phyloP scores from a whole-genome alignment of 257 asterid species.

The Jasminum sambac region DNA sequence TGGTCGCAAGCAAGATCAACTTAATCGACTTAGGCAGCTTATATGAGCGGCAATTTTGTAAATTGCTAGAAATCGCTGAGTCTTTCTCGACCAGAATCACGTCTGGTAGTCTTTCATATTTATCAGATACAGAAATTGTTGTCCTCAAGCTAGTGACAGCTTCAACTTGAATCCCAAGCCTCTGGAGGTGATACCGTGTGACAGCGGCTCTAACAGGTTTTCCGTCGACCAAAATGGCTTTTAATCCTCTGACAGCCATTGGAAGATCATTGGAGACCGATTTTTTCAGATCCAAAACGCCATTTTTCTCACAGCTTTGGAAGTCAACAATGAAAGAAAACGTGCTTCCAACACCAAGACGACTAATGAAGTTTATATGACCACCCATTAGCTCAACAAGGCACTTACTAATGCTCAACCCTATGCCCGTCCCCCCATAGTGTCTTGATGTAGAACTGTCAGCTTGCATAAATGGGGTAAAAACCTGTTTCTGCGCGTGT shows the following conservation, averaged over 20 bases:
- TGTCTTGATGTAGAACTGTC: slow-evolving; percentile 92
- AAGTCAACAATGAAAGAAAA: slow-evolving; percentile 71
- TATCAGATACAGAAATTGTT: slow-evolving; percentile 45
- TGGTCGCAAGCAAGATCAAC: slow-evolving; percentile 84
- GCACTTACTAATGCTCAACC: slow-evolving; percentile 87
- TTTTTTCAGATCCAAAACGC: slow-evolving; percentile 38
- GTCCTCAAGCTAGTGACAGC: slow-evolving; percentile 45
- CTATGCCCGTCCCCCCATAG: slow-evolving; percentile 96
- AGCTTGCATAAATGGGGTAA: slow-evolving; percentile 96
- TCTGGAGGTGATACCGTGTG: slow-evolving; percentile 73
- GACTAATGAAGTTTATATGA: slow-evolving; percentile 72
- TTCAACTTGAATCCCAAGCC: slow-evolving; percentile 75
- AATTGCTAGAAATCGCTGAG: slow-evolving; percentile 52
- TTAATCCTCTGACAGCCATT: slow-evolving; percentile 57
- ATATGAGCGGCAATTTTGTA: slow-evolving; percentile 45
- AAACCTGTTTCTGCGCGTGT: slow-evolving; percentile 69
- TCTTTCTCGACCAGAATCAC: slow-evolving; percentile 82
- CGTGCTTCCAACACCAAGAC: slow-evolving; percentile 81
- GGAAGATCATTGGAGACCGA: slow-evolving; percentile 57
- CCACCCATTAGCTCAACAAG: slow-evolving; percentile 95
- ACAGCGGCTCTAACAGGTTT: slow-evolving; percentile 85
- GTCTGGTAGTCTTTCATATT: slow-evolving; percentile 58
- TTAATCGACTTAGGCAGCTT: slow-evolving; percentile 70
- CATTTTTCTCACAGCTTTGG: slow-evolving; percentile 43
- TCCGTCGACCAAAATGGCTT: slow-evolving; percentile 66